These are phyloP conservation scores for Babjeviella inositovora DNA, from an alignment of 805 yeast genomes.

Conservation along the genomic window DNA sequence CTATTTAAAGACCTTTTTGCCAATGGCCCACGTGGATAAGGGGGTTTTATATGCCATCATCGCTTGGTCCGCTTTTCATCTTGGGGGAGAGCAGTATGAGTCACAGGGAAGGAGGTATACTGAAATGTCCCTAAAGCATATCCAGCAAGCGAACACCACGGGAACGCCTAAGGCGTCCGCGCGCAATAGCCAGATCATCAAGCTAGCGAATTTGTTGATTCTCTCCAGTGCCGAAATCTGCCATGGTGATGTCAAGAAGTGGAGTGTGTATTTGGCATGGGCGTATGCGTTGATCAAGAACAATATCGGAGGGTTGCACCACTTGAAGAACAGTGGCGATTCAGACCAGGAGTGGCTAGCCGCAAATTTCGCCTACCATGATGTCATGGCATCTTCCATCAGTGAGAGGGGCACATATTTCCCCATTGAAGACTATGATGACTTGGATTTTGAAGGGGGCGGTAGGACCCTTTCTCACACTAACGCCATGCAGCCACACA, in stretches of 20 bases:
- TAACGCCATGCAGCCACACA: background rate
- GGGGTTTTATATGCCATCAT: slow-evolving; percentile 34
- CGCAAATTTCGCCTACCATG: slow-evolving; percentile 71
- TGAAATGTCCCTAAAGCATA: slow-evolving; percentile 7
- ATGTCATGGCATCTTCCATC: slow-evolving; percentile 47
- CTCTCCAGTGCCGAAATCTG: slow-evolving; percentile 73
- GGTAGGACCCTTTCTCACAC: background rate
- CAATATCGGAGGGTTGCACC: slow-evolving; percentile 47
- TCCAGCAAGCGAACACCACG: slow-evolving; percentile 1
- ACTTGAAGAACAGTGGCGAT: slow-evolving; percentile 26
- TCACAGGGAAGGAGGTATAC: slow-evolving; percentile 9
- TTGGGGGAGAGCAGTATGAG: slow-evolving; percentile 15
- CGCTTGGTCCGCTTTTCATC: slow-evolving; percentile 40
- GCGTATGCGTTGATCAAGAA: slow-evolving; percentile 46
- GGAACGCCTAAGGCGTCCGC: no score
- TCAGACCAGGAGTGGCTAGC: slow-evolving; percentile 58
- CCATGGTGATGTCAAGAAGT: slow-evolving; percentile 63
- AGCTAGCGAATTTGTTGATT: slow-evolving; percentile 51
- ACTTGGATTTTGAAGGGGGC: slow-evolving; percentile 13
- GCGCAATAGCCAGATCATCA: slow-evolving; percentile 17
- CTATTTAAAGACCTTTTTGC: slow-evolving; percentile 33
- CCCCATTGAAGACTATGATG: slow-evolving; percentile 40
- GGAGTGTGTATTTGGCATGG: slow-evolving; percentile 52
- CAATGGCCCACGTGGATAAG: slow-evolving; percentile 33
- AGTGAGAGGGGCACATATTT: slow-evolving; percentile 51